These are phyloP conservation scores for Cordyceps cateniannulata DNA, from an alignment of 2,329 filamentous ascomycete species.

Conservation along the genomic window DNA sequence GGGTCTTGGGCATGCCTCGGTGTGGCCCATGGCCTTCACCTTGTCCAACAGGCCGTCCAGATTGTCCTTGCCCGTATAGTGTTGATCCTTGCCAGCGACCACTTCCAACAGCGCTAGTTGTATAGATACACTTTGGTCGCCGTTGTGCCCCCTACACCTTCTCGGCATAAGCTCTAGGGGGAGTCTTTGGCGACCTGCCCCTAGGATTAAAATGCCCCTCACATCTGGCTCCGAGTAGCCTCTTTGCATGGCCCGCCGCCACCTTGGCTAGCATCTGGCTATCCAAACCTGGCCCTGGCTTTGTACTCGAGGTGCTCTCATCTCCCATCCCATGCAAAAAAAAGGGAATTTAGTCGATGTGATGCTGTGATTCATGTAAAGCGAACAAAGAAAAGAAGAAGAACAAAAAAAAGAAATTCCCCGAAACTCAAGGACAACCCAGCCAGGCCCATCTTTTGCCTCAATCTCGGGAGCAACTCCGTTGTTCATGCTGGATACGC, in stretches of 20 bases:
- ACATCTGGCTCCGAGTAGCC: background rate
- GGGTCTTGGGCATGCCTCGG: background rate
- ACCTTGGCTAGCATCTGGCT: constrained; percentile 6
- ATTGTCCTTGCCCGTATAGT: background rate
- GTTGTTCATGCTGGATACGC: constrained; percentile 3
- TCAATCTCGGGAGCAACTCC: background rate
- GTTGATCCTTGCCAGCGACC: constrained; percentile 1
- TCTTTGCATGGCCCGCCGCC: background rate
- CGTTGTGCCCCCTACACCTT: background rate
- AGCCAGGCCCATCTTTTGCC: constrained; percentile 1
- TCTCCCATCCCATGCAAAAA: constrained; percentile 7
- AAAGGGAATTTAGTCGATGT: constrained; percentile 2
- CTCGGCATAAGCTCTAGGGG: background rate
- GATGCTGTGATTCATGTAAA: constrained; percentile 10
- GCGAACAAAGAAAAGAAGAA: background rate
- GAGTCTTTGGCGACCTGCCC: background rate
- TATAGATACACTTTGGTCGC: background rate
- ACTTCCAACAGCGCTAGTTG: background rate
- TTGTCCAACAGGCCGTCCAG: constrained; percentile 6
- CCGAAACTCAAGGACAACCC: background rate
- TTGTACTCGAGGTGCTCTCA: background rate
- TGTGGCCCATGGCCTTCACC: background rate
- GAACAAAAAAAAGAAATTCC: background rate
- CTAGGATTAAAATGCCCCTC: no score
- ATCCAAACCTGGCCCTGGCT: constrained; percentile 6